Percentiles rank a stretch among this genome's conserved stretches.
These are phyloP conservation scores for Melaleuca quinquenervia DNA, from an alignment of 345 rosid species.

Conservation along the genomic window DNA sequence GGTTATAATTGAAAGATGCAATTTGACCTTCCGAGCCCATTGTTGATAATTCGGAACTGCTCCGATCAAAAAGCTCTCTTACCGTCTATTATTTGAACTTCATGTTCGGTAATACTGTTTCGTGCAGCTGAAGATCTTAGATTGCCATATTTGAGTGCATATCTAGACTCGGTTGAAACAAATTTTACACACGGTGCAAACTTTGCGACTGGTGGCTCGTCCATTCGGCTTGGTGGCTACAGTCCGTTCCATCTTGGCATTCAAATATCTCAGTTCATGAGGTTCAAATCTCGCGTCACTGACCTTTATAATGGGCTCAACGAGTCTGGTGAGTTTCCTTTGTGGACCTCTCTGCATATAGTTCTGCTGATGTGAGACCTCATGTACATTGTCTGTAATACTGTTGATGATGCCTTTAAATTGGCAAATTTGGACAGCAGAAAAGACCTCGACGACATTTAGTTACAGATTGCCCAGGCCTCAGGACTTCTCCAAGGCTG, in stretches of 20 bases:
- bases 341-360: background rate
- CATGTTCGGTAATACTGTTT: background rate
- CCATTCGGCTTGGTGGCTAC: slow-evolving; percentile 51
- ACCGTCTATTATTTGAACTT: background rate
- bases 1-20: background rate
- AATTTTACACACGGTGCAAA: slow-evolving; percentile 62
- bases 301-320: slow-evolving; percentile 25
- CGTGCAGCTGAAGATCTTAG: slow-evolving; percentile 50
- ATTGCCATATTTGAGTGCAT: slow-evolving; percentile 49
- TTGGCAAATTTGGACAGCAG: slow-evolving; percentile 10
- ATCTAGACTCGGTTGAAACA: slow-evolving; percentile 54
- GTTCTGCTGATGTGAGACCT: background rate
- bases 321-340: slow-evolving; percentile 3
- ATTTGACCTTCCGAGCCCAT: background rate
- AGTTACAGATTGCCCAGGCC: slow-evolving; percentile 34
- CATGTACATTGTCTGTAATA: background rate
- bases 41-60: background rate
- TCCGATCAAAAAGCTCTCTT: background rate
- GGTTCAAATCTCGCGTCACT: slow-evolving; percentile 41
- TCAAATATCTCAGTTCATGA: slow-evolving; percentile 56
- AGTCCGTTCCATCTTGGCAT: slow-evolving; percentile 55
- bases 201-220: slow-evolving; percentile 69
- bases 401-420: background rate
- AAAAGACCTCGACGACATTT: background rate
- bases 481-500: slow-evolving; percentile 53